Evolutionary conservation across 768 basidiomycete species (phyloP).

Genomic region (Leccinum disarticulatum): DNA sequence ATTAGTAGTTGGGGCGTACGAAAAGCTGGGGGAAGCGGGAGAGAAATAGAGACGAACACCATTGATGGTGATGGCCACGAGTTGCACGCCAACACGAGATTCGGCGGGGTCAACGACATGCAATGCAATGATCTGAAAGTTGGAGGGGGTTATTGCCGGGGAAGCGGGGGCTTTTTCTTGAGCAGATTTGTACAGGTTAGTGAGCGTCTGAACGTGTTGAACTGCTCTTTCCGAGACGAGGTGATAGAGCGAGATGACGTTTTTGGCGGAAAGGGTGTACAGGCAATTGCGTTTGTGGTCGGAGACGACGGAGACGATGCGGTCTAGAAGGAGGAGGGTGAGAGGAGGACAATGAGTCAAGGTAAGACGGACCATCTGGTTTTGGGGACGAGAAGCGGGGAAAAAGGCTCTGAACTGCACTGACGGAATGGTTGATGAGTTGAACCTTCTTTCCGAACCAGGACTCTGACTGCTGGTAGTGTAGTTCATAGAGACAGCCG

Average conservation of each 20-base stretch:
- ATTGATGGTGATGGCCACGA: conserved; percentile 79
- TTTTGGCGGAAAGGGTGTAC: conserved; percentile 72
- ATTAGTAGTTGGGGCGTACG: conserved; percentile 40
- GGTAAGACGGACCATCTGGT: conserved; percentile 56
- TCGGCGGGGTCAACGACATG: conserved; percentile 68
- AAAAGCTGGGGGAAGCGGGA: conserved; percentile 49
- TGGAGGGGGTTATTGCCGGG: conserved; percentile 65
- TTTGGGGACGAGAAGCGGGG: conserved; percentile 68
- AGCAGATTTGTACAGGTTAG: conserved; percentile 70
- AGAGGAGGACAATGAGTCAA: background rate
- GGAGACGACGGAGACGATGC: conserved; percentile 64
- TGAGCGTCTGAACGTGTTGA: conserved; percentile 72
- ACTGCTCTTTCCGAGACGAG: conserved; percentile 63
- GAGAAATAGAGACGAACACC: conserved; percentile 86
- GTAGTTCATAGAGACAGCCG: conserved; percentile 87
- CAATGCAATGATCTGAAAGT: conserved; percentile 67
- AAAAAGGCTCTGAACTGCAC: conserved; percentile 74
- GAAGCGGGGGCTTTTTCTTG: conserved; percentile 82
- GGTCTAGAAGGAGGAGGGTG: conserved; percentile 47
- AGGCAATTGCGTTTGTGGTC: conserved; percentile 71
- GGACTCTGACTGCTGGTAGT: conserved; percentile 86
- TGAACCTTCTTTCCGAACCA: conserved; percentile 90
- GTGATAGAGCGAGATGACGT: conserved; percentile 65
- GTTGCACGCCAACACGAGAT: conserved; percentile 66
- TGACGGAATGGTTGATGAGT: conserved; percentile 84